Percentiles rank a stretch among this genome's conserved stretches.
Evolutionary conservation across 1,284 basidiomycete species (phyloP).

Genomic region (Macrocybe sp.): DNA sequence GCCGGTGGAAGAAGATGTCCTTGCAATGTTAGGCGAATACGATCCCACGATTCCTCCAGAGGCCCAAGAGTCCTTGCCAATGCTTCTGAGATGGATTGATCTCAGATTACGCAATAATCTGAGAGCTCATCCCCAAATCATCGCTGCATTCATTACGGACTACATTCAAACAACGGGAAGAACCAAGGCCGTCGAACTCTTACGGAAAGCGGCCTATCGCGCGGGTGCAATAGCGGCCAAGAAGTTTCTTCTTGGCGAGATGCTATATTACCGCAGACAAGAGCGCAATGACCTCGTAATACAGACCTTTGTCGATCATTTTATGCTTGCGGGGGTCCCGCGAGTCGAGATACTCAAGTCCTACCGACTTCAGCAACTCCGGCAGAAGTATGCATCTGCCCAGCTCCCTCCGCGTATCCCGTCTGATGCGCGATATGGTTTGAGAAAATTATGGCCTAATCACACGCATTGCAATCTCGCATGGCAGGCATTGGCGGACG

Average conservation of each 20-base stretch:
- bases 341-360: constrained; percentile 22
- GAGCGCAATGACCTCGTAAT: constrained; percentile 26
- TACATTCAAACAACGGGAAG: constrained; percentile 27
- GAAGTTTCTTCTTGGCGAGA: constrained; percentile 34
- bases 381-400: not conserved
- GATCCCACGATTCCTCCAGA: not conserved
- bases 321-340: constrained; percentile 34
- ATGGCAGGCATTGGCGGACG: constrained; percentile 28
- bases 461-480: constrained; percentile 26
- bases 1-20: not conserved
- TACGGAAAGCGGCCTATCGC: constrained; percentile 27
- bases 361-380: constrained; percentile 4
- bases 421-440: too few relatives aligned
- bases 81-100: not conserved
- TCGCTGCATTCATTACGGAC: constrained; percentile 19
- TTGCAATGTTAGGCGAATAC: not conserved
- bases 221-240: constrained; percentile 13
- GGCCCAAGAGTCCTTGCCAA: not conserved
- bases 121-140: not conserved
- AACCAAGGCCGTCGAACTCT: constrained; percentile 24
- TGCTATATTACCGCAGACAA: constrained; percentile 31
- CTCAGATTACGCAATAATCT: not conserved
- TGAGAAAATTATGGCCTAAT: constrained; percentile 24
- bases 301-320: constrained; percentile 33
- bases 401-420: too few relatives aligned